Percentiles rank a stretch among this genome's conserved stretches.
These are phyloP conservation scores for Thalassiosira pacifica DNA, from an alignment of 352 stramenopile species.

Conservation along the genomic window DNA sequence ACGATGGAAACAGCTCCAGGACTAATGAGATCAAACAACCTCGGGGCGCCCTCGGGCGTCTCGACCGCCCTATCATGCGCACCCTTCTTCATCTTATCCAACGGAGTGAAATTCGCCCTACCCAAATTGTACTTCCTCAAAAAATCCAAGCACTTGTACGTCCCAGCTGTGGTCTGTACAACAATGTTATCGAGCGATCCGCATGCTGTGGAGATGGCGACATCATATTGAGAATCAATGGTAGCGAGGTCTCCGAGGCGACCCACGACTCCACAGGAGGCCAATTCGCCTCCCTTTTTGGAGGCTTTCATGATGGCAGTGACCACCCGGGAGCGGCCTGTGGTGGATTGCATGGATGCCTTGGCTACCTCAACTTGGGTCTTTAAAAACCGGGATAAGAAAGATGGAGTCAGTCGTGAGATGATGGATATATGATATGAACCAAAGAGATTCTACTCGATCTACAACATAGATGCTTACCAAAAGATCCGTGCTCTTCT, in stretches of 20 bases:
- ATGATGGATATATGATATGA: not conserved
- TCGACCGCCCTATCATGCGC: slow-evolving; percentile 81
- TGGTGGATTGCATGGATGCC: slow-evolving; percentile 88
- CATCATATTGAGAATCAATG: slow-evolving; percentile 96
- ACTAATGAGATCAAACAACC: slow-evolving; percentile 89
- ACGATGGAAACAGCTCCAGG: slow-evolving; percentile 91
- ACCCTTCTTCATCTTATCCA: slow-evolving; percentile 95
- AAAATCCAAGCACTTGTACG: slow-evolving; percentile 95
- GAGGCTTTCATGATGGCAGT: slow-evolving; percentile 92
- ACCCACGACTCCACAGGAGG: slow-evolving; percentile 93
- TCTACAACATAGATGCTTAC: slow-evolving; percentile 54
- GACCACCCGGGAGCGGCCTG: slow-evolving; percentile 90
- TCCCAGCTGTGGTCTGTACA: slow-evolving; percentile 95
- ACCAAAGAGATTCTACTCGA: not conserved
- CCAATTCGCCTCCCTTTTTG: slow-evolving; percentile 91
- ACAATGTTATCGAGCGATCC: slow-evolving; percentile 97
- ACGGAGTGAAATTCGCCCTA: slow-evolving; percentile 96
- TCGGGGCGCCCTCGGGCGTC: slow-evolving; percentile 81
- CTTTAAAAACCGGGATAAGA: slow-evolving; percentile 46
- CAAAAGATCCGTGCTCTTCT: slow-evolving; percentile 75
- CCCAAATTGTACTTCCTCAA: slow-evolving; percentile 95
- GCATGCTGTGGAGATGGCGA: slow-evolving; percentile 98
- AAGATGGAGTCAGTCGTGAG: slow-evolving; percentile 12
- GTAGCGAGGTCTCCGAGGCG: slow-evolving; percentile 96
- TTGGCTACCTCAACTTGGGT: slow-evolving; percentile 88